Conservation (phyloP, 2,329 filamentous ascomycete species). For the Monosporascus sp. region DNA sequence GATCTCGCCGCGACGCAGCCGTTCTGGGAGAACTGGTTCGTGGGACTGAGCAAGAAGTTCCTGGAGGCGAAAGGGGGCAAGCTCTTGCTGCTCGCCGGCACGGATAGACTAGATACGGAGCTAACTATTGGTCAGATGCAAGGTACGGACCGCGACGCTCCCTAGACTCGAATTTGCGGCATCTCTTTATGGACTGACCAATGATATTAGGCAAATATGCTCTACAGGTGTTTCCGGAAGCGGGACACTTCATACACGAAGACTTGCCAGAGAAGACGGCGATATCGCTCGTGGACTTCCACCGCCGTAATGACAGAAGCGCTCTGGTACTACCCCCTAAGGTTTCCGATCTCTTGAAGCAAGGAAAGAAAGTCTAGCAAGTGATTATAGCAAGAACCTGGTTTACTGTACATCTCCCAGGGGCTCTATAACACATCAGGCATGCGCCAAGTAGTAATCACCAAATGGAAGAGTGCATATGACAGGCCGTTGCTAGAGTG, state of each 20-base stretch:
- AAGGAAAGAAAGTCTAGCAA: conserved; percentile 52
- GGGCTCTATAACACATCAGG: too few relatives aligned
- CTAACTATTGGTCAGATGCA: conserved; percentile 32
- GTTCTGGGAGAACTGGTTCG: conserved; percentile 94
- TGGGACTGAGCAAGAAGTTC: conserved; percentile 83
- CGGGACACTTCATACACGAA: conserved; percentile 95
- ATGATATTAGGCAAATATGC: conserved; percentile 73
- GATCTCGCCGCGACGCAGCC: conserved; percentile 77
- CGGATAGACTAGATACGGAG: conserved; percentile 30
- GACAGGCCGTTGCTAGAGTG: neutral
- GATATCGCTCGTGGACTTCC: conserved; percentile 80
- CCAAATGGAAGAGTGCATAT: too few relatives aligned
- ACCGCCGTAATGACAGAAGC: conserved; percentile 82
- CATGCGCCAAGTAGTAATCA: too few relatives aligned
- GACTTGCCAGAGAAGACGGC: conserved; percentile 90
- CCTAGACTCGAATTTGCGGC: neutral
- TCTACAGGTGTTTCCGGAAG: conserved; percentile 87
- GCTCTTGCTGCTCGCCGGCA: conserved; percentile 26
- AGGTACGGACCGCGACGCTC: conserved; percentile 14
- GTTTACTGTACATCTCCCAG: too few relatives aligned
- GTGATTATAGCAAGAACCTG: neutral
- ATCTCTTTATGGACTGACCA: conserved; percentile 7
- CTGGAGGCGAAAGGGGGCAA: conserved; percentile 64
- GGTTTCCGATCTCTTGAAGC: conserved; percentile 66
- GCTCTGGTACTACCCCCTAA: conserved; percentile 86